Evolutionary conservation across 257 asterid genomes (phyloP).

Genomic region (Jacaranda mimosifolia): DNA sequence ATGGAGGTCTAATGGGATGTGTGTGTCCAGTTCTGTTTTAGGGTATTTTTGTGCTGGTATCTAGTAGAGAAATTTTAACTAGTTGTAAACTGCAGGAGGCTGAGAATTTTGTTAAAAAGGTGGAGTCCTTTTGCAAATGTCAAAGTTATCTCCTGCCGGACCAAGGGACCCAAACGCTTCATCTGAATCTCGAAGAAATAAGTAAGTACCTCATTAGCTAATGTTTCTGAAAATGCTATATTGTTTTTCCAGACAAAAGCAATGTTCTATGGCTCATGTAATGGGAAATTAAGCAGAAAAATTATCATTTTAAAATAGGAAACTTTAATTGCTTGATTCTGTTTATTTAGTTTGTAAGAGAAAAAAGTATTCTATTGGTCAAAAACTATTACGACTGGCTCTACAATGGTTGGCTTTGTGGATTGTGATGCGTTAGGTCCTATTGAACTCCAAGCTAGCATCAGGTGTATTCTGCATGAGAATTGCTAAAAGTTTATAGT

Average conservation of each 20-base stretch:
- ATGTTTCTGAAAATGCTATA: slow-evolving; percentile 23
- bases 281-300: slow-evolving; percentile 19
- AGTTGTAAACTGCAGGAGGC: slow-evolving; percentile 51
- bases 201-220: slow-evolving; percentile 50
- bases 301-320: not conserved
- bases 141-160: slow-evolving; percentile 59
- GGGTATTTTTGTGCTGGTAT: slow-evolving; percentile 24
- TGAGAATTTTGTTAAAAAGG: slow-evolving; percentile 42
- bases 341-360: not conserved
- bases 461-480: not conserved
- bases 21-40: not conserved
- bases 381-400: slow-evolving; percentile 12
- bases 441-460: slow-evolving; percentile 13
- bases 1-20: not conserved
- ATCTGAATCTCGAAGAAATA: slow-evolving; percentile 50
- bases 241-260: not conserved
- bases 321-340: slow-evolving; percentile 10
- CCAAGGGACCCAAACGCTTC: slow-evolving; percentile 47
- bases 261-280: slow-evolving; percentile 11
- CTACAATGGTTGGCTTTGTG: too few species aligned
- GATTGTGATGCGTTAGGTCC: slow-evolving; percentile 20
- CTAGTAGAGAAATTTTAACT: slow-evolving; percentile 30
- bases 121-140: slow-evolving; percentile 64
- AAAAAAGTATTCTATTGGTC: not conserved
- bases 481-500: slow-evolving; percentile 17